Evolutionary conservation across 1,139 yeast genomes (phyloP).

Genomic region (Suhomyces bolitotheri): DNA sequence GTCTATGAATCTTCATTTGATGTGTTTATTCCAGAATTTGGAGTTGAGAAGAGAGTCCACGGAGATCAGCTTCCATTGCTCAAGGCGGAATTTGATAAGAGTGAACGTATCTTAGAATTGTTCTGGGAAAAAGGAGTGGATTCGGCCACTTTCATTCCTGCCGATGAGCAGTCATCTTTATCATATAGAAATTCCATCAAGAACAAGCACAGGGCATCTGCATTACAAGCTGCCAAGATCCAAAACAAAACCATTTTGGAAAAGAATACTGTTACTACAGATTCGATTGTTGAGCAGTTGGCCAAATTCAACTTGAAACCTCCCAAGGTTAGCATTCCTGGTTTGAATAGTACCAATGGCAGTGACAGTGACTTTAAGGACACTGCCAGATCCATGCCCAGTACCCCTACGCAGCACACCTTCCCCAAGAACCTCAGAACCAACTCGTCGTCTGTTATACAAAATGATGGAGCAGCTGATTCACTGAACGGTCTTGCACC

Average conservation of each 20-base stretch:
- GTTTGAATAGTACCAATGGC: conserved; percentile 10
- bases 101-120: conserved; percentile 67
- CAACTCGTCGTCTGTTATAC: conserved; percentile 25
- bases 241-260: conserved; percentile 43
- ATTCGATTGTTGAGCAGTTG: conserved; percentile 49
- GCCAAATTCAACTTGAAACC: conserved; percentile 50
- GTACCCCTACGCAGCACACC: conserved; percentile 29
- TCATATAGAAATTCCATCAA: conserved; percentile 77
- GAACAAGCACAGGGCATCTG: conserved; percentile 73
- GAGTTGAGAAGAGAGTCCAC: conserved; percentile 95
- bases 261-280: conserved; percentile 34
- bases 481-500: conserved; percentile 47
- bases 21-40: conserved; percentile 90
- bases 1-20: conserved; percentile 97
- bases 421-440: conserved; percentile 28
- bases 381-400: conserved; percentile 29
- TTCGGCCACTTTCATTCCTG: conserved; percentile 87
- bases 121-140: conserved; percentile 93
- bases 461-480: conserved; percentile 19
- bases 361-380: conserved; percentile 9
- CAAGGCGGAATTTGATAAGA: conserved; percentile 88
- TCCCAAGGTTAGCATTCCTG: conserved; percentile 52
- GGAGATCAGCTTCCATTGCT: conserved; percentile 93
- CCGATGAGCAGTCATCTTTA: conserved; percentile 76
- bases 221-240: conserved; percentile 65